phyloP scores from a whole-genome alignment of 2,329 filamentous ascomycete species.

The Exophiala aquamarina region DNA sequence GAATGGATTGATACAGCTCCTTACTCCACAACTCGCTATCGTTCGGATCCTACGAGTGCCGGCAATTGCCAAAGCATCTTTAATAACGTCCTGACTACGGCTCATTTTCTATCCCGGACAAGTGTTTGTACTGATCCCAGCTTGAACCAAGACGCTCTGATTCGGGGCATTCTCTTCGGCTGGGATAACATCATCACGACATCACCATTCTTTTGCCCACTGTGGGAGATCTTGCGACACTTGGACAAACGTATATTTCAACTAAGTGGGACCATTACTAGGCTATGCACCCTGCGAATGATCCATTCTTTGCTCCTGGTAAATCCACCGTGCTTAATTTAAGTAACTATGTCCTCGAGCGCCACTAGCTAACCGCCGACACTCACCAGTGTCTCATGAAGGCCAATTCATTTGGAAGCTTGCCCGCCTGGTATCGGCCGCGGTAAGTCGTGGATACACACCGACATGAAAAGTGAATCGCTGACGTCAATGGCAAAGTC shows the following conservation, averaged over 20 bases:
- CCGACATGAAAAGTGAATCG: neutral
- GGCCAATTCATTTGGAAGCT: neutral
- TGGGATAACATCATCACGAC: slow-evolving; percentile 1
- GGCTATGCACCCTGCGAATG: slow-evolving; percentile 14
- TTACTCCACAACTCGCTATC: too few species aligned
- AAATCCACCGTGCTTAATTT: neutral
- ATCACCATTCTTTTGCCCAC: slow-evolving; percentile 5
- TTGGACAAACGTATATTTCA: slow-evolving; percentile 11
- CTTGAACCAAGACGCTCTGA: slow-evolving; percentile 13
- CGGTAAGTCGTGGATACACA: slow-evolving; percentile 1
- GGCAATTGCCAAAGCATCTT: slow-evolving; percentile 7
- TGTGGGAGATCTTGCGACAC: slow-evolving; percentile 6
- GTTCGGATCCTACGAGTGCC: neutral
- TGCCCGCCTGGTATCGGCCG: slow-evolving; percentile 12
- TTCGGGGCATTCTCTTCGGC: slow-evolving; percentile 9
- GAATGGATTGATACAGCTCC: too few species aligned
- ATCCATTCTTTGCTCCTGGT: slow-evolving; percentile 12
- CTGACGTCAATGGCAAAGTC: neutral
- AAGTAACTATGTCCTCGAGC: too few species aligned
- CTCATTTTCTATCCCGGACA: neutral
- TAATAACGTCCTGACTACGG: neutral
- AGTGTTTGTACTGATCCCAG: slow-evolving; percentile 3
- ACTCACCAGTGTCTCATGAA: slow-evolving; percentile 3
- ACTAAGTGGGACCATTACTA: slow-evolving; percentile 6
- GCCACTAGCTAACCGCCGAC: too few species aligned